Evolutionary conservation across 306 rosid species (phyloP).

Genomic region (Quercus parvula): DNA sequence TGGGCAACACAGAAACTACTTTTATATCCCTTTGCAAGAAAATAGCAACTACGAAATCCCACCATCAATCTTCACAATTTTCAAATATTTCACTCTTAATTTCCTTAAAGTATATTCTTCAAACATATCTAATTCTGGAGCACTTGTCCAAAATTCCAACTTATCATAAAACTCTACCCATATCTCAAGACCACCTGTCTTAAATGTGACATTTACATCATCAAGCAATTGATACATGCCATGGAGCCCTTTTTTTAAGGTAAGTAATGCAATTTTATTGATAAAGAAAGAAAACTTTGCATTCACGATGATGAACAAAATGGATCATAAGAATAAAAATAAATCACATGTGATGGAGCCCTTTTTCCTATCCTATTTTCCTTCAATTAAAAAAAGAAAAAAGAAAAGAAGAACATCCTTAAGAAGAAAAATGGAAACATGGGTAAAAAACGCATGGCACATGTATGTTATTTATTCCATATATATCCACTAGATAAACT

Average conservation of each 20-base stretch:
- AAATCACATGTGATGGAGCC: not conserved
- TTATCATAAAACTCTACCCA: not conserved
- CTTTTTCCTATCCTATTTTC: not conserved
- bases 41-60: not conserved
- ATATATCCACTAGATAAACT: not conserved
- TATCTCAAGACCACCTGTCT: too few relatives aligned
- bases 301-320: too few relatives aligned
- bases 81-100: not conserved
- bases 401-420: not conserved
- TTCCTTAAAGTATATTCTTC: not conserved
- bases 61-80: not conserved
- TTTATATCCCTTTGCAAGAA: not conserved
- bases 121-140: not conserved
- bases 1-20: not conserved
- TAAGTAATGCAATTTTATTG: too few relatives aligned
- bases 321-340: too few relatives aligned
- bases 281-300: too few relatives aligned
- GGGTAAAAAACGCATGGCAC: not conserved
- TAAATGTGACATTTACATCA: not conserved
- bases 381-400: too few relatives aligned
- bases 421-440: not conserved
- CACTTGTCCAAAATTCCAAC: not conserved
- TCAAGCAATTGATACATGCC: not conserved
- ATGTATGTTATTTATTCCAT: not conserved
- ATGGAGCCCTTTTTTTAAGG: not conserved